Evolutionary conservation across 2,329 filamentous ascomycete species (phyloP).

Genomic region (Drechslera avenae): DNA sequence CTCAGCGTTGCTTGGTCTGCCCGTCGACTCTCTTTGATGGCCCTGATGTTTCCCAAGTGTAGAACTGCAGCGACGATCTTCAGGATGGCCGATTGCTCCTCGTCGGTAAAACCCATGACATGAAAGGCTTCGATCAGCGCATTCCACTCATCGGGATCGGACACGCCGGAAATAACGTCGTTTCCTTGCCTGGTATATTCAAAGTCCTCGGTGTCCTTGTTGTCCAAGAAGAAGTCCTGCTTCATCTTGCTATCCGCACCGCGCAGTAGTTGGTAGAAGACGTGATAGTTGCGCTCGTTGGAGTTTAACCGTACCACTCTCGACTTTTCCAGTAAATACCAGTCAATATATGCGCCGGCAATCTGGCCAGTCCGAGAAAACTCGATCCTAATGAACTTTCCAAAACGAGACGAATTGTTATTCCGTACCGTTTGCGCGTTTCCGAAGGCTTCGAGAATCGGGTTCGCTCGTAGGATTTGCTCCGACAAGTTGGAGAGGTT

Average conservation of each 20-base stretch:
- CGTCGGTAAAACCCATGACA: constrained; percentile 88
- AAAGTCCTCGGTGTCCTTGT: constrained; percentile 81
- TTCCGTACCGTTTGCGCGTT: constrained; percentile 98
- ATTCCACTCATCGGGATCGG: constrained; percentile 89
- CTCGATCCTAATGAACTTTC: constrained; percentile 98
- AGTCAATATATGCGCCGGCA: constrained; percentile 94
- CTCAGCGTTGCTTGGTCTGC: constrained; percentile 88
- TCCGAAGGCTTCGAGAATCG: constrained; percentile 95
- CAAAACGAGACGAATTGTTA: constrained; percentile 97
- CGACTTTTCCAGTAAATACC: constrained; percentile 98
- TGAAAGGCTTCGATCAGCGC: constrained; percentile 88
- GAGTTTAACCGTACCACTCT: constrained; percentile 86
- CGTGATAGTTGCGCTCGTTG: constrained; percentile 92
- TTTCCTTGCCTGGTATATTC: constrained; percentile 91
- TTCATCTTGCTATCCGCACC: constrained; percentile 78
- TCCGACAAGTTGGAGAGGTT: constrained; percentile 87
- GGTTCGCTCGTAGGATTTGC: constrained; percentile 94
- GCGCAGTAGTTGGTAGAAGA: constrained; percentile 94
- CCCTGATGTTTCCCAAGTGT: constrained; percentile 88
- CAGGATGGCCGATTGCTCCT: constrained; percentile 82
- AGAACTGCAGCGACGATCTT: constrained; percentile 88
- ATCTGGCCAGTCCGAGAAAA: constrained; percentile 89
- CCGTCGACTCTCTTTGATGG: constrained; percentile 87
- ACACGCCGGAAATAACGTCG: constrained; percentile 87
- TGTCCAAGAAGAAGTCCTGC: constrained; percentile 75